Evolutionary conservation across 2,329 filamentous ascomycete species (phyloP).

Genomic region (Botryotinia narcissicola): DNA sequence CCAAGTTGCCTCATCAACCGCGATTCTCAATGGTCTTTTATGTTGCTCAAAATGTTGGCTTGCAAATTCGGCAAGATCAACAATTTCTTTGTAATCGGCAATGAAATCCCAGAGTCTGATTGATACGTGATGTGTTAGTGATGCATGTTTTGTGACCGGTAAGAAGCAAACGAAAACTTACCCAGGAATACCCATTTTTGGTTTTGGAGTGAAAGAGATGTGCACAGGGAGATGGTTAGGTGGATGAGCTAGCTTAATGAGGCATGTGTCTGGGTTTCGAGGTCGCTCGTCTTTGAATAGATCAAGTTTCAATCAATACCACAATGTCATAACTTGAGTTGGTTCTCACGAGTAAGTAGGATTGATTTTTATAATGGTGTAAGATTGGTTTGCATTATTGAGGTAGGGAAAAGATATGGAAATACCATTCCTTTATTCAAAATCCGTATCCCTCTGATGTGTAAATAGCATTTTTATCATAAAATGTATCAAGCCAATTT

Average conservation of each 20-base stretch:
- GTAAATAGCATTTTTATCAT: neutral
- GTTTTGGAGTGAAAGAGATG: no score
- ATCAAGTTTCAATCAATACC: neutral
- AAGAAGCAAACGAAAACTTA: neutral
- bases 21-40: constrained; percentile 71
- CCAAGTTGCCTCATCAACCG: constrained; percentile 95
- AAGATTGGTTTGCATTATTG: neutral
- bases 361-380: neutral
- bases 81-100: constrained; percentile 13
- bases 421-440: neutral
- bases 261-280: neutral
- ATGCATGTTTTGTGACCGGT: neutral
- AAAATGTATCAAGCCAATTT: constrained; percentile 9
- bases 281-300: neutral
- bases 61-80: constrained; percentile 49
- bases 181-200: constrained; percentile 11
- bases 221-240: constrained; percentile 5
- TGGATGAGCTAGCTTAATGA: neutral
- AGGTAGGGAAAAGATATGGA: neutral
- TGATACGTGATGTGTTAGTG: neutral
- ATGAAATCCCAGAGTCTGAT: constrained; percentile 21
- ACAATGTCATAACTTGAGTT: neutral
- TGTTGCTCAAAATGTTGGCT: constrained; percentile 68
- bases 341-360: neutral
- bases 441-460: neutral